A percentile compares a stretch with the other conserved stretches of the same genome.
Conservation (phyloP, 345 rosid genomes). For the Camelina neglecta region DNA sequence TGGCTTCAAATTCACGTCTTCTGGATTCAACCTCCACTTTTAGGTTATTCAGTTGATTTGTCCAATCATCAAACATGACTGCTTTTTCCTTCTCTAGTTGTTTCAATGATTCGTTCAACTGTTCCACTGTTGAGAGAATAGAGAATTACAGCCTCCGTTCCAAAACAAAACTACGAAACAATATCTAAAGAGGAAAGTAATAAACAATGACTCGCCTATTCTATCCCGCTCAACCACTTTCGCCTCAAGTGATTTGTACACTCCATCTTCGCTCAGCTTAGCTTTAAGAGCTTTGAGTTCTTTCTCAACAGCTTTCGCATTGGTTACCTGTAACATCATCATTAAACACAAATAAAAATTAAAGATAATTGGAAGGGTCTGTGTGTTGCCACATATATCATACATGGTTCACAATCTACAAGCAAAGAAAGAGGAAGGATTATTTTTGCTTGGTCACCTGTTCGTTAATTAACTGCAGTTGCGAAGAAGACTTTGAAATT, state of each 20-base stretch:
- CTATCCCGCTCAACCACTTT: slow-evolving; percentile 70
- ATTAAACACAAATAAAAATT: slow-evolving; percentile 19
- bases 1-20: slow-evolving; percentile 67
- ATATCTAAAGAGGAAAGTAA: slow-evolving; percentile 2
- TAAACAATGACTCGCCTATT: slow-evolving; percentile 56
- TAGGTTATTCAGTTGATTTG: slow-evolving; percentile 51
- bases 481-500: slow-evolving; percentile 72
- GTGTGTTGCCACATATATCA: slow-evolving; percentile 23
- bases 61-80: slow-evolving; percentile 58
- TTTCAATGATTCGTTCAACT: slow-evolving; percentile 59
- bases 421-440: slow-evolving; percentile 10
- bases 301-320: slow-evolving; percentile 81
- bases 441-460: slow-evolving; percentile 54
- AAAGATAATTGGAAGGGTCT: slow-evolving; percentile 2
- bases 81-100: slow-evolving; percentile 64
- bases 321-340: slow-evolving; percentile 55
- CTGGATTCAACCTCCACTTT: slow-evolving; percentile 65
- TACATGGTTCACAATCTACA: slow-evolving; percentile 17
- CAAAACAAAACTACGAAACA: slow-evolving; percentile 12
- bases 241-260: slow-evolving; percentile 78
- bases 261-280: slow-evolving; percentile 68
- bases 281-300: slow-evolving; percentile 71
- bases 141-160: slow-evolving; percentile 2
- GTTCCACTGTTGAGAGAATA: slow-evolving; percentile 56
- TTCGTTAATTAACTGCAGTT: slow-evolving; percentile 74